phyloP scores from a whole-genome alignment of 2,329 filamentous ascomycete genomes.

The Bimuria novae-zelandiae region DNA sequence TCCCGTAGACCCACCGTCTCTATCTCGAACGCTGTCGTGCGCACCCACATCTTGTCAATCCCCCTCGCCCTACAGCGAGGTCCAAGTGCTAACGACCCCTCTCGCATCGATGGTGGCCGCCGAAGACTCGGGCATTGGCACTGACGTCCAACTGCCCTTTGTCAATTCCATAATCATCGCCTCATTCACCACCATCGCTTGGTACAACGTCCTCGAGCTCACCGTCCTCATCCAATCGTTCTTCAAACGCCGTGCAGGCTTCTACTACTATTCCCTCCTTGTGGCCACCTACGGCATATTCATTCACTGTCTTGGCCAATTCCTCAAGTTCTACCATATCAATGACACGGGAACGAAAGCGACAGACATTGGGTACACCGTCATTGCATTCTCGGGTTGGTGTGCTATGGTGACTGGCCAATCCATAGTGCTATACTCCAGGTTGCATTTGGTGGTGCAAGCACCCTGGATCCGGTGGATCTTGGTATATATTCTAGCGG shows the following conservation, averaged over 20 bases:
- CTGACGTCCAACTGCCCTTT: conserved; percentile 10
- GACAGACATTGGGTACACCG: conserved; percentile 2
- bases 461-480: conserved; percentile 49
- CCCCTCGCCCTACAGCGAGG: not conserved
- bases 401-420: conserved; percentile 64
- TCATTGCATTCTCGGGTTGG: conserved; percentile 42
- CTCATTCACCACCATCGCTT: conserved; percentile 20
- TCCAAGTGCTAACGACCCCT: not conserved
- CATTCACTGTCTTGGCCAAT: conserved; percentile 15
- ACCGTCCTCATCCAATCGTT: conserved; percentile 16
- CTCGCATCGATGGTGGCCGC: conserved; percentile 5
- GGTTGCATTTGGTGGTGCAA: conserved; percentile 60
- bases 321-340: conserved; percentile 20
- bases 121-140: conserved; percentile 13
- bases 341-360: conserved; percentile 1
- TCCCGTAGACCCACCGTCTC: not conserved
- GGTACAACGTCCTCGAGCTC: conserved; percentile 26
- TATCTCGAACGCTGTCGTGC: not conserved
- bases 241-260: conserved; percentile 19
- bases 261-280: conserved; percentile 19
- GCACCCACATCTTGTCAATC: not conserved
- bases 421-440: conserved; percentile 63
- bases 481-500: conserved; percentile 59
- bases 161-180: conserved; percentile 11
- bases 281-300: conserved; percentile 18